These are phyloP conservation scores for Tetracladium setigerum DNA, from an alignment of 495 filamentous ascomycete genomes.

Conservation along the genomic window DNA sequence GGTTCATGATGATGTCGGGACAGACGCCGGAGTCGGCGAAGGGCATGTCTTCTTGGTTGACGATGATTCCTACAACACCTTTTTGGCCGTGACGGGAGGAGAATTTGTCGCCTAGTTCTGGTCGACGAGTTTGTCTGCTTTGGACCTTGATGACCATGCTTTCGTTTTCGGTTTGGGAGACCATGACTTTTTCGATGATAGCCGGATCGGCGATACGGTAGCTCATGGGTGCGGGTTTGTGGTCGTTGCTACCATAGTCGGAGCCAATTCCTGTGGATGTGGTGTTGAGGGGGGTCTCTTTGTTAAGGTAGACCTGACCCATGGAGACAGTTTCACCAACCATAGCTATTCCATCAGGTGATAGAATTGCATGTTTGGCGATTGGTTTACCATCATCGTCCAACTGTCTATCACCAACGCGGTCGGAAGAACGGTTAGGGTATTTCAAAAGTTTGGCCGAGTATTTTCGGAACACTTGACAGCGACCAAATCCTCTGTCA, in stretches of 20 bases:
- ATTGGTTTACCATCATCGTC: constrained; percentile 40
- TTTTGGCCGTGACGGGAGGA: constrained; percentile 99
- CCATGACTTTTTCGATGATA: constrained; percentile 91
- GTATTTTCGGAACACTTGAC: constrained; percentile 91
- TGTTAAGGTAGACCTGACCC: constrained; percentile 83
- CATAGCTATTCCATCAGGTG: constrained; percentile 72
- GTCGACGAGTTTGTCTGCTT: constrained; percentile 84
- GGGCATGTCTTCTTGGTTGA: constrained; percentile 92
- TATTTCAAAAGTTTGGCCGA: constrained; percentile 70
- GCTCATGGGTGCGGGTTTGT: constrained; percentile 60
- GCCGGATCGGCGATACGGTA: constrained; percentile 79
- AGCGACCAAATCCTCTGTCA: constrained; percentile 90
- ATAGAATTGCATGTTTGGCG: constrained; percentile 65
- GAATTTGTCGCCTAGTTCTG: constrained; percentile 96
- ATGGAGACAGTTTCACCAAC: constrained; percentile 67
- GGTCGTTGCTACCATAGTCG: constrained; percentile 53
- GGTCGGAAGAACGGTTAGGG: constrained; percentile 70
- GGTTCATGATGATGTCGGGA: constrained; percentile 99
- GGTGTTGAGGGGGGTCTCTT: constrained; percentile 69
- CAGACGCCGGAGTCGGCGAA: constrained; percentile 86
- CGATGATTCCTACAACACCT: constrained; percentile 93
- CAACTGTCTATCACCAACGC: constrained; percentile 50
- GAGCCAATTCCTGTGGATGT: constrained; percentile 54
- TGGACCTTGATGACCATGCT: constrained; percentile 81
- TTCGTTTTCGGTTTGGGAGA: constrained; percentile 77